phyloP scores from a whole-genome alignment of 805 yeast genomes.

The Saturnispora silvae region DNA sequence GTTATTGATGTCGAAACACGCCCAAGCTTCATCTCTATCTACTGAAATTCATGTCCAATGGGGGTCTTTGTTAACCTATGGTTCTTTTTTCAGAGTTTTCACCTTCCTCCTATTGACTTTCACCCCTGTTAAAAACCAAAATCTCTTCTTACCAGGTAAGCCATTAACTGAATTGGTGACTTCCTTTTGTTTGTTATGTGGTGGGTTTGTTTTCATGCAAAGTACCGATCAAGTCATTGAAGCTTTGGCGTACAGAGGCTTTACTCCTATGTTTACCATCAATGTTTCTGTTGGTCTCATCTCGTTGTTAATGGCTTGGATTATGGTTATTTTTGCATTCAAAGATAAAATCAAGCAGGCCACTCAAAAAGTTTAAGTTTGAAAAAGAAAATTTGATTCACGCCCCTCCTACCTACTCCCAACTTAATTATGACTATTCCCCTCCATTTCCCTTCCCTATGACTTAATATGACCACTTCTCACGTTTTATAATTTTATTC shows the following conservation, averaged over 20 bases:
- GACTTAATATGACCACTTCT: too few relatives aligned
- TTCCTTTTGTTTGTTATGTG: conserved; percentile 70
- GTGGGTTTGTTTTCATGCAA: conserved; percentile 89
- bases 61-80: conserved; percentile 81
- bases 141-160: conserved; percentile 37
- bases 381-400: too few relatives aligned
- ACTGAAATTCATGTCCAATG: conserved; percentile 82
- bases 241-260: conserved; percentile 73
- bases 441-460: too few relatives aligned
- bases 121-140: conserved; percentile 25
- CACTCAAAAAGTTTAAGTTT: too few relatives aligned
- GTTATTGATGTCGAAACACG: conserved; percentile 86
- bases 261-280: conserved; percentile 82
- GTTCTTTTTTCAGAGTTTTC: conserved; percentile 62
- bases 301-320: conserved; percentile 81
- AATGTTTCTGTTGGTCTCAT: conserved; percentile 75
- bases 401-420: too few relatives aligned
- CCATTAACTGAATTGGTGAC: conserved; percentile 84
- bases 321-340: conserved; percentile 56
- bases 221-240: conserved; percentile 78
- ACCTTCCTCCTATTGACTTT: conserved; percentile 51
- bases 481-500: too few relatives aligned
- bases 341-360: conserved; percentile 41
- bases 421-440: too few relatives aligned
- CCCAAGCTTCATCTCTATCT: conserved; percentile 69